These are phyloP conservation scores for Gracilaria gracilis DNA, from an alignment of 23 red algal genomes.

Conservation along the genomic window DNA sequence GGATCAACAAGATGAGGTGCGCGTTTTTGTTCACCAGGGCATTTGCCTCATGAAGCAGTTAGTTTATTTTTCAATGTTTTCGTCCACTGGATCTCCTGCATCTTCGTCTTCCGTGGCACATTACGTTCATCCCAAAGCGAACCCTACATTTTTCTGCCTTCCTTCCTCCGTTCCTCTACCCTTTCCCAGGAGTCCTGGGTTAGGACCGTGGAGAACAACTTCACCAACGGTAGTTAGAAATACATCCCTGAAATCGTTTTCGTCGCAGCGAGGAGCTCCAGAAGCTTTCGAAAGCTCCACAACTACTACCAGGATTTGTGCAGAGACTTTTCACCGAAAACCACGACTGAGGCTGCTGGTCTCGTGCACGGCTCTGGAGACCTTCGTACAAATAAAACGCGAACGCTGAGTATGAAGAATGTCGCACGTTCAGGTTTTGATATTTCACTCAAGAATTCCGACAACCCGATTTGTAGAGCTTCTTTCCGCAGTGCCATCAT, in stretches of 20 bases:
- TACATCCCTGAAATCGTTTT: too few relatives aligned
- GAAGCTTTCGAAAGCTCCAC: too few relatives aligned
- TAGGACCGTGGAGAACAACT: too few relatives aligned
- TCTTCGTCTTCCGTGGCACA: too few relatives aligned
- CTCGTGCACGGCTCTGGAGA: background rate
- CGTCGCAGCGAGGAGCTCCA: too few relatives aligned
- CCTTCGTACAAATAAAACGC: background rate
- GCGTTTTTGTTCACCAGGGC: too few relatives aligned
- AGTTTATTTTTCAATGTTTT: background rate
- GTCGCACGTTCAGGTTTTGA: background rate
- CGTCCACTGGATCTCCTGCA: background rate
- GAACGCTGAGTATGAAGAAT: background rate
- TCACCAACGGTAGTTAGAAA: too few relatives aligned
- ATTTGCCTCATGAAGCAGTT: too few relatives aligned
- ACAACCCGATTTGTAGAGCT: background rate
- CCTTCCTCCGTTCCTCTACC: too few relatives aligned
- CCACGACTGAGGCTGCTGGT: background rate
- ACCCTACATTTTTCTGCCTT: too few relatives aligned
- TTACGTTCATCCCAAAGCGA: too few relatives aligned
- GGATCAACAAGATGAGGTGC: background rate
- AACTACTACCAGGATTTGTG: background rate
- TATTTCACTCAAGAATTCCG: background rate
- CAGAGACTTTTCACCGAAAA: background rate
- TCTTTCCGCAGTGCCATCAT: conserved; percentile 2
- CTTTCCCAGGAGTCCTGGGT: too few relatives aligned